Base-by-base conservation (phyloP, 805 yeast species). In the Starmera amethionina region DNA sequence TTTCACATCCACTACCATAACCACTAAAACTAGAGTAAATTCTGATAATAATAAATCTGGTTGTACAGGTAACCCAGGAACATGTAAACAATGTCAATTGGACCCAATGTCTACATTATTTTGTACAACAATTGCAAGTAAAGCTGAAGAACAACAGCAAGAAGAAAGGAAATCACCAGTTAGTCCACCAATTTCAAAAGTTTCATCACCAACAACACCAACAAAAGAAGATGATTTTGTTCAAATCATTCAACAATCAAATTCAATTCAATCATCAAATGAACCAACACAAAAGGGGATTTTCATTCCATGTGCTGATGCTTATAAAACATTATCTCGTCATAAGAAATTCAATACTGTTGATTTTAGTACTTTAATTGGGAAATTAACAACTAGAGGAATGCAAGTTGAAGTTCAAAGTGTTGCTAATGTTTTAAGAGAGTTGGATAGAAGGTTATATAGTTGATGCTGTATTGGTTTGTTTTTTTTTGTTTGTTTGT, bases 351-450 rank as follows among this genome's bases (percentile, higher is more conserved):
- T 86, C 62, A 72, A 75, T 42, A 67, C 75, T 8, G 85, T 81
- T 15, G 93, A 85, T 46, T 77, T 86, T 53, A 75, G 82, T 40
- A 74, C 79, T 3, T 65, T 86, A 45, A 88, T 86, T 5, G 83
- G 83, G 12, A 76, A 81, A 50, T 68, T 87, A 48, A 77, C 82
- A 28, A 83, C 94, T 1, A 67, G 82, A 46, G 96, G 95, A 4
- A 83, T 84, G 82, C 86, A 82, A 52, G 95, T 88, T 36, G 96
- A 88, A 54, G 95, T 84, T n/a, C 86, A 82, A 52, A 77, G 87
- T 49, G 93, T 88, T 30, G 95, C 93, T 28, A 82, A 82, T 51
- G 88, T 86, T 16, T 63, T 87, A 46, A 67, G 95, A 30, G 93
- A 86, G 51, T 65, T 88, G 54, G 96, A 88, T 58, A 70, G 84